Base-by-base conservation (phyloP, 73 alveolate genomes). In the Paramecium bursaria region DNA sequence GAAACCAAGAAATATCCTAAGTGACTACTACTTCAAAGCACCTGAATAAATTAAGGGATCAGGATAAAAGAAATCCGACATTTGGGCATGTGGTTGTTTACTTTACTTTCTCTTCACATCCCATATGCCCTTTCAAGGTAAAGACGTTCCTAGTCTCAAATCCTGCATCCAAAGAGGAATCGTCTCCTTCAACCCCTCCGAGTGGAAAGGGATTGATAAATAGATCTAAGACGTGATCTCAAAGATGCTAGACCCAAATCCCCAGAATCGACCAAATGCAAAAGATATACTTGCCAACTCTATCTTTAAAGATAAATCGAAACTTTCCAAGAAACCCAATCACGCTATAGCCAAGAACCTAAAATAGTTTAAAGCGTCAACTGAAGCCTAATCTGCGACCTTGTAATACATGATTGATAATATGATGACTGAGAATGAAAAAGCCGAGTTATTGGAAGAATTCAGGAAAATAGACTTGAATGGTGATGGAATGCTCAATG, bases 121-220 rank as follows among this genome's bases (percentile, higher is more conserved):
- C 17, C 51, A 27, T 61, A 61, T 61, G 80, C 80, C 80, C 9
- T 61, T 61, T 61, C 17, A 27, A 3, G 80, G 54, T 6, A 61
- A 61, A 13, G 39, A 61, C 39, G 17, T 27, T 33, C 3, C 30
- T 7, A 33, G 55, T 0, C 9, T 61, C 17, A 30, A 61, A 33
- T 22, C 10, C 11, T 27, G 19, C 3, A 61, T 61, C 3, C 11
- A 17, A 2, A 31, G 80, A 13, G 57, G 82, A n/a, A 47, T 67
- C 19, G 57, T 26, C 1, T 9, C 33, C 35, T 35, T 67, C 22
- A 57, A 67, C 44, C 19, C 30, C 21, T 39, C 35, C 1, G 60
- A 31, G 10, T 67, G 82, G 49, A 67, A 15, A 15, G 42, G 5
- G 42, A 19, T 15, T 26, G 9, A 67, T 14, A 4, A 67, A n/a